These are phyloP conservation scores for Colletotrichum lentis DNA, from an alignment of 2,329 filamentous ascomycete species.

Conservation along the genomic window DNA sequence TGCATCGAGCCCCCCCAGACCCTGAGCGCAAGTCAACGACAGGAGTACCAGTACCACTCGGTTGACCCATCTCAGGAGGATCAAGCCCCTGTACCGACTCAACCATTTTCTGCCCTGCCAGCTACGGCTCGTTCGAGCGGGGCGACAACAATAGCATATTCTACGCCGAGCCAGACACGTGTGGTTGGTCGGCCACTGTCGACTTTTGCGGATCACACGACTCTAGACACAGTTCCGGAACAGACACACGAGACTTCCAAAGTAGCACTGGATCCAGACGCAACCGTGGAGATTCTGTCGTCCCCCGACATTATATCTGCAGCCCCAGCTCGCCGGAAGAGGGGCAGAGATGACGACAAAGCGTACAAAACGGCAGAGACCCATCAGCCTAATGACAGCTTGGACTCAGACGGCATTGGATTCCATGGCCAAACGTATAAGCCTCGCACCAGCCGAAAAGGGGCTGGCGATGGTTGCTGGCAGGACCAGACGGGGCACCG, in stretches of 20 bases:
- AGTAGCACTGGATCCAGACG: background rate
- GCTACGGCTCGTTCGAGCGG: slow-evolving; percentile 42
- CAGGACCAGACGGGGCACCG: slow-evolving; percentile 15
- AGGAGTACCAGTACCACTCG: slow-evolving; percentile 50
- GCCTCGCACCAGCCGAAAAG: slow-evolving; percentile 36
- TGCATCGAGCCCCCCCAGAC: slow-evolving; percentile 47
- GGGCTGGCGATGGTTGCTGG: slow-evolving; percentile 32
- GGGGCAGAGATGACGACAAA: background rate
- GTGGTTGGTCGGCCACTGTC: background rate
- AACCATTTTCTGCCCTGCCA: slow-evolving; percentile 26
- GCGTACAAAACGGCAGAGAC: background rate
- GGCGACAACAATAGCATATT: slow-evolving; percentile 47
- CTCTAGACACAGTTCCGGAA: background rate
- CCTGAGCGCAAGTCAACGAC: slow-evolving; percentile 50
- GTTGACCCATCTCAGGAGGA: slow-evolving; percentile 41
- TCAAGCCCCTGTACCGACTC: slow-evolving; percentile 16
- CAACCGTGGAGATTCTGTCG: slow-evolving; percentile 25
- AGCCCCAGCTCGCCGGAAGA: slow-evolving; percentile 32
- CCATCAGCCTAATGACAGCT: slow-evolving; percentile 16
- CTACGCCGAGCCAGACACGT: slow-evolving; percentile 47
- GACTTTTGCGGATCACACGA: slow-evolving; percentile 6
- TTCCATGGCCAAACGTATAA: slow-evolving; percentile 18
- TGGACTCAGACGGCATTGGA: slow-evolving; percentile 36
- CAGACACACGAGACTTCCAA: background rate
- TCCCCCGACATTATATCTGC: slow-evolving; percentile 40